Evolutionary conservation across 495 filamentous ascomycete species (phyloP).

Genomic region (Endocarpon pusillum): DNA sequence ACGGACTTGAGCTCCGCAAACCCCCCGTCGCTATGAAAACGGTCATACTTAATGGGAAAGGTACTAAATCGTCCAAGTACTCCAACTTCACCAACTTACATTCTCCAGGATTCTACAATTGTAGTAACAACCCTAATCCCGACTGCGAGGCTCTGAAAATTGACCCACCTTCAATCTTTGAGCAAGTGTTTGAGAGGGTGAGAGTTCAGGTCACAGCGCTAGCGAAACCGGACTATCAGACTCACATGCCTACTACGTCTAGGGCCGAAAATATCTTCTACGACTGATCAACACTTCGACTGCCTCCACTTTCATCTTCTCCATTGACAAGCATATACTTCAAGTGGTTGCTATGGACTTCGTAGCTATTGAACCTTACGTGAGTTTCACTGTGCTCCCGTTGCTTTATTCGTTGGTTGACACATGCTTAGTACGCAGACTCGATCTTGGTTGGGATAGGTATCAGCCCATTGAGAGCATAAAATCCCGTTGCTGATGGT

Average conservation of each 20-base stretch:
- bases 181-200: background rate
- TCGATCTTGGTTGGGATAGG: background rate
- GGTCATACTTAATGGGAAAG: background rate
- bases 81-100: too few relatives aligned
- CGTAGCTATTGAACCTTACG: constrained; percentile 31
- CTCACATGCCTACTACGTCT: too few relatives aligned
- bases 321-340: constrained; percentile 30
- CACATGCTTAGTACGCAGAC: too few relatives aligned
- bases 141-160: too few relatives aligned
- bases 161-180: background rate
- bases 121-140: too few relatives aligned
- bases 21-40: background rate
- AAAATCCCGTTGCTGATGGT: constrained; percentile 20
- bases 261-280: constrained; percentile 8
- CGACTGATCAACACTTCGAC: constrained; percentile 28
- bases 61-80: background rate
- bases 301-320: constrained; percentile 30
- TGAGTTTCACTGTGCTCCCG: constrained; percentile 20
- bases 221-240: too few relatives aligned
- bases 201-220: too few relatives aligned
- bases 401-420: too few relatives aligned
- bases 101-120: too few relatives aligned
- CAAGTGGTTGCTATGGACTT: constrained; percentile 31
- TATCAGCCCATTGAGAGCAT: background rate
- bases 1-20: background rate